These are phyloP conservation scores for Fusarium albosuccineum DNA, from an alignment of 2,329 filamentous ascomycete species.

Conservation along the genomic window DNA sequence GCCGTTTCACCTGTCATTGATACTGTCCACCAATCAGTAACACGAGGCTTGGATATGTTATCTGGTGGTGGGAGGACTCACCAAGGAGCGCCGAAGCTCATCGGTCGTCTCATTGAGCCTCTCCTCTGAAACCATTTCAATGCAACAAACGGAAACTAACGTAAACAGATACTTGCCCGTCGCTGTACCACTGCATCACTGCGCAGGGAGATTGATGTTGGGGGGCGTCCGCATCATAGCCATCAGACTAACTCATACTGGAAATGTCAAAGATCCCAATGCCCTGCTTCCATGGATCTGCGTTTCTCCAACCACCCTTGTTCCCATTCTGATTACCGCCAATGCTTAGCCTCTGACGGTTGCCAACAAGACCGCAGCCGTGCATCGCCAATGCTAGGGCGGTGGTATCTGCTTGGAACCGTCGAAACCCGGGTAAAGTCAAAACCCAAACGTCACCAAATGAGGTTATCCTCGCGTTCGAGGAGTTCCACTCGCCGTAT, in stretches of 20 bases:
- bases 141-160: not conserved
- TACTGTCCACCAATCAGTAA: conserved; percentile 3
- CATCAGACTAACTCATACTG: conserved; percentile 1
- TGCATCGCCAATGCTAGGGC: not conserved
- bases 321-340: not conserved
- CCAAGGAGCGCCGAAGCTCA: not conserved
- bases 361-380: conserved; percentile 5
- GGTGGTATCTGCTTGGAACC: conserved; percentile 1
- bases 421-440: not conserved
- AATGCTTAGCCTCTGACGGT: not conserved
- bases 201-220: not conserved
- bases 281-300: conserved; percentile 6
- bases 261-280: conserved; percentile 7
- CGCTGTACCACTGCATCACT: not conserved
- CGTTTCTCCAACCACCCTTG: not conserved
- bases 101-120: not conserved
- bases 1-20: not conserved
- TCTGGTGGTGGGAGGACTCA: not conserved
- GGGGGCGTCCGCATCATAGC: not conserved
- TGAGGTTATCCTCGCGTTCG: not conserved
- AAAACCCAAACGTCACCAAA: not conserved
- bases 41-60: not conserved
- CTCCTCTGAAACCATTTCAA: not conserved
- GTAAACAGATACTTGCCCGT: not conserved
- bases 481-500: not conserved